Evolutionary conservation across 2,329 filamentous ascomycete species (phyloP).

Genomic region (Teratosphaeria epicoccoides): DNA sequence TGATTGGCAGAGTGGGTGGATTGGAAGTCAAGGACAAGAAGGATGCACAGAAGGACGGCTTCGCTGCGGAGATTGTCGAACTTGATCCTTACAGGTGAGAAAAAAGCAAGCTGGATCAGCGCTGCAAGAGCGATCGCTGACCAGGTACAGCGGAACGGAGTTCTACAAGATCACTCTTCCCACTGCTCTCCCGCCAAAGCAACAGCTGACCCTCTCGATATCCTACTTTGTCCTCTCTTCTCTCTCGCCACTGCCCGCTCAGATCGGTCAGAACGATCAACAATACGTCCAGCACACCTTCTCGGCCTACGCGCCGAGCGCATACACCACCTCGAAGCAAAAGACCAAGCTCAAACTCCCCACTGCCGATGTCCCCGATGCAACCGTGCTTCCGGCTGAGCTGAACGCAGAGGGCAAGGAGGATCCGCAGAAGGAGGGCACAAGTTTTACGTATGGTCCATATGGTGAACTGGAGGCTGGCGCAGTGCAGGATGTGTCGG

Average conservation of each 20-base stretch:
- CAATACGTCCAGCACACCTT: slow-evolving; percentile 83
- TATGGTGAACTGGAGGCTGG: slow-evolving; percentile 76
- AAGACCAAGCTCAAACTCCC: slow-evolving; percentile 95
- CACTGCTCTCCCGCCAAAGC: slow-evolving; percentile 60
- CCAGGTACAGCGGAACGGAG: slow-evolving; percentile 36
- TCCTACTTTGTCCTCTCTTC: slow-evolving; percentile 71
- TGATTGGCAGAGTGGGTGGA: slow-evolving; percentile 68
- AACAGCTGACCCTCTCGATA: slow-evolving; percentile 78
- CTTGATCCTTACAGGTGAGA: slow-evolving; percentile 43
- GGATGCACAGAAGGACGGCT: slow-evolving; percentile 54
- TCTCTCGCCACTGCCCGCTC: slow-evolving; percentile 68
- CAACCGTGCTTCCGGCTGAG: slow-evolving; percentile 49
- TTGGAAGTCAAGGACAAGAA: slow-evolving; percentile 93
- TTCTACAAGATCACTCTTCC: slow-evolving; percentile 80
- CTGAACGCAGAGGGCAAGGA: slow-evolving; percentile 49
- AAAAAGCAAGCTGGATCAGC: background rate
- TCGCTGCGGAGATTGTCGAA: slow-evolving; percentile 56
- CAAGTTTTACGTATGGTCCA: slow-evolving; percentile 80
- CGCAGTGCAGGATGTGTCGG: slow-evolving; percentile 57
- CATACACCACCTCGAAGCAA: slow-evolving; percentile 80
- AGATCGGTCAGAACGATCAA: slow-evolving; percentile 72
- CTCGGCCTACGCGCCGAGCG: slow-evolving; percentile 72
- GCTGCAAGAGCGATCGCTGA: slow-evolving; percentile 2
- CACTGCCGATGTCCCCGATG: slow-evolving; percentile 68
- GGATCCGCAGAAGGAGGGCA: slow-evolving; percentile 71